phyloP scores from a whole-genome alignment of 176 grass and related monocot species.

The Ampelocalamus luodianensis region DNA sequence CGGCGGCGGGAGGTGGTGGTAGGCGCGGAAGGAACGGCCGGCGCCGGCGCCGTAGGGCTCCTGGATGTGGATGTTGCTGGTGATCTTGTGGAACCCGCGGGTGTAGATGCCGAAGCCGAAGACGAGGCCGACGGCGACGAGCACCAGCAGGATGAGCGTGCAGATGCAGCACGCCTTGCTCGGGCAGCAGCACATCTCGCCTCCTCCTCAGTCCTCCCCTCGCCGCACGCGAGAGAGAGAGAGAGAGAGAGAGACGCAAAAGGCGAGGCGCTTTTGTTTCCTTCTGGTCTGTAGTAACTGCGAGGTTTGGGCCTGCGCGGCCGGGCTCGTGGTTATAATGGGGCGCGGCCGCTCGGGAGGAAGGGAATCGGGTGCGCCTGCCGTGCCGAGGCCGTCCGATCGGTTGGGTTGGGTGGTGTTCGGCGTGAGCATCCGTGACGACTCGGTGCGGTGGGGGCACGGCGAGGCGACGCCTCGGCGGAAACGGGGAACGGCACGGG shows the following conservation, averaged over 20 bases:
- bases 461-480: background rate
- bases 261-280: conserved; percentile 22
- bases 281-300: background rate
- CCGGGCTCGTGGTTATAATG: background rate
- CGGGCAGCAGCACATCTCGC: conserved; percentile 78
- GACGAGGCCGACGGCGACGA: conserved; percentile 66
- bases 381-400: background rate
- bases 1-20: conserved; percentile 38
- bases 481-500: too few species aligned
- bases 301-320: background rate
- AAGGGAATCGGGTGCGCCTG: background rate
- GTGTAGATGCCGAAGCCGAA: conserved; percentile 88
- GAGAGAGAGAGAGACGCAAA: background rate
- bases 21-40: conserved; percentile 41
- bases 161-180: conserved; percentile 90
- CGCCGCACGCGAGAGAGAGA: background rate
- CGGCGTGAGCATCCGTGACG: background rate
- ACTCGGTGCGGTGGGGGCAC: background rate
- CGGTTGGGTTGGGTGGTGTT: background rate
- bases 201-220: background rate
- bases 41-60: background rate
- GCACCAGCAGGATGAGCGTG: conserved; percentile 64
- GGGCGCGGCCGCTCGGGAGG: too few species aligned
- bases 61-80: conserved; percentile 55
- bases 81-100: conserved; percentile 80